A percentile compares a stretch with the other conserved stretches of the same genome.
Evolutionary conservation across 176 grass and related monocot species (phyloP).

Genomic region (Rhynchospora tenuis): DNA sequence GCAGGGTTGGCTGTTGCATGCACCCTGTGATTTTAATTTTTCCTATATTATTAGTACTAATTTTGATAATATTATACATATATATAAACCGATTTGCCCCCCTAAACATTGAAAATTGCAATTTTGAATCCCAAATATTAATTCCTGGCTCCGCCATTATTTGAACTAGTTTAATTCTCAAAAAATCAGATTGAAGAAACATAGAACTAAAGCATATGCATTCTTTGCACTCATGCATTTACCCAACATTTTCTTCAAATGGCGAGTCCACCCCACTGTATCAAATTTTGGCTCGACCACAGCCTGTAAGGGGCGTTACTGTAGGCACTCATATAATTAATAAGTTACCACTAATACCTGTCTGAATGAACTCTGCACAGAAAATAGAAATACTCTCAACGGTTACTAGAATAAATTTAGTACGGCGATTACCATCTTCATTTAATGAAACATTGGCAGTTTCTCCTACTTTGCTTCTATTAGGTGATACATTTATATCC

Average conservation of each 20-base stretch:
- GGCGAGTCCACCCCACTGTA: neutral
- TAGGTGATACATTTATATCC: neutral
- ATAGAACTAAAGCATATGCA: neutral
- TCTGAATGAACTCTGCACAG: neutral
- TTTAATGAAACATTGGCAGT: constrained; percentile 1
- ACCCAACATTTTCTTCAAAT: neutral
- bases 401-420: neutral
- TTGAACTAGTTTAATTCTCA: neutral
- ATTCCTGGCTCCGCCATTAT: too few relatives aligned
- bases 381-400: constrained; percentile 1
- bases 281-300: neutral
- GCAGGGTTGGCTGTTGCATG: too few relatives aligned
- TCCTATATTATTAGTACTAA: too few relatives aligned
- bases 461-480: neutral
- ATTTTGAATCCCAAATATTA: too few relatives aligned
- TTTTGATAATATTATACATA: too few relatives aligned
- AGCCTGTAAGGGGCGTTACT: neutral
- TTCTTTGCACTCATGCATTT: neutral
- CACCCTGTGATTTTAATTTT: too few relatives aligned
- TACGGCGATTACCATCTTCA: neutral
- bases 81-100: too few relatives aligned
- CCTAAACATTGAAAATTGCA: too few relatives aligned
- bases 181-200: neutral
- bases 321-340: neutral
- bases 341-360: neutral